These are phyloP conservation scores for Syncephalastrum sp. DNA, from an alignment of 371 early-diverging fungal genomes.

Conservation along the genomic window DNA sequence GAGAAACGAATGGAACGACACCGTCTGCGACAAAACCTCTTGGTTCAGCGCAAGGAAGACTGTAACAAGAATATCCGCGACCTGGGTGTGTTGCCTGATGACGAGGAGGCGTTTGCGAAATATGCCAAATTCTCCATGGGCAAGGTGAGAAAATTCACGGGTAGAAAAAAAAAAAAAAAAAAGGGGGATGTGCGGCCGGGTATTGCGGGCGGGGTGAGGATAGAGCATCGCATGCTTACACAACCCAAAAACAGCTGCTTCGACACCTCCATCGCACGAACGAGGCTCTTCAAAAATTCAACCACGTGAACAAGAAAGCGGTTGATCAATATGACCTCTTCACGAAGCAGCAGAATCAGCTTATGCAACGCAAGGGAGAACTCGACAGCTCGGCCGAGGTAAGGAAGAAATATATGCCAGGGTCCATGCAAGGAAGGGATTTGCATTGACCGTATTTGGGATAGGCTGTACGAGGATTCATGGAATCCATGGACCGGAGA, in stretches of 20 bases:
- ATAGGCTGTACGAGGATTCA: constrained; percentile 81
- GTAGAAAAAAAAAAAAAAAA: no score
- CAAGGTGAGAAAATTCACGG: constrained; percentile 36
- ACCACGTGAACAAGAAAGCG: constrained; percentile 97
- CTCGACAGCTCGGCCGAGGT: constrained; percentile 80
- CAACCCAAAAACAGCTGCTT: constrained; percentile 45
- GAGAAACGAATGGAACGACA: constrained; percentile 77
- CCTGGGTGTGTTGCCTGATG: constrained; percentile 95
- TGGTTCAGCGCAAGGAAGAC: constrained; percentile 86
- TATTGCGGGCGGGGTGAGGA: neutral
- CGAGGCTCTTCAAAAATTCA: constrained; percentile 81
- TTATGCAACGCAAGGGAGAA: constrained; percentile 82
- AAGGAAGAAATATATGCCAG: constrained; percentile 3
- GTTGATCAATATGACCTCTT: constrained; percentile 95
- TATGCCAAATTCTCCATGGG: constrained; percentile 50
- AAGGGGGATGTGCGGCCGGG: neutral
- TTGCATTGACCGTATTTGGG: constrained; percentile 1
- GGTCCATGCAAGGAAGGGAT: neutral
- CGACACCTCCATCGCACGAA: constrained; percentile 79
- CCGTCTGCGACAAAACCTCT: constrained; percentile 71
- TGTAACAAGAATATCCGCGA: constrained; percentile 87
- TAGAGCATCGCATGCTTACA: neutral
- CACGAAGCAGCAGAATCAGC: constrained; percentile 83
- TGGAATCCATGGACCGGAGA: constrained; percentile 87
- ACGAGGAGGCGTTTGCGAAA: constrained; percentile 70